A percentile compares a stretch with the other conserved stretches of the same genome.
phyloP scores from a whole-genome alignment of 2,329 filamentous ascomycete species.

The Chaetomiaceae sp. region DNA sequence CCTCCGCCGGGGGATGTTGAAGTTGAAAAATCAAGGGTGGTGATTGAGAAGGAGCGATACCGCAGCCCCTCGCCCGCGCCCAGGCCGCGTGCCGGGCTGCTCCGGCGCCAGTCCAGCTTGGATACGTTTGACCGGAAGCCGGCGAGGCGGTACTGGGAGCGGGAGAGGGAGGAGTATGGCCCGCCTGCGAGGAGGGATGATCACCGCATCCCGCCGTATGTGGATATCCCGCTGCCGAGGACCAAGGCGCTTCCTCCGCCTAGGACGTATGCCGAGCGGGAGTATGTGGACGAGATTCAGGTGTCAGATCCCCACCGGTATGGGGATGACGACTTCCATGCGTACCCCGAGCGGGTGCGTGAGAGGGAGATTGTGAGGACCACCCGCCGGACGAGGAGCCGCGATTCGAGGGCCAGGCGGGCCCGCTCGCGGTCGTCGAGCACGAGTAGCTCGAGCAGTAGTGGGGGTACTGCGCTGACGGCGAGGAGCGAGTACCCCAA shows the following conservation, averaged over 20 bases:
- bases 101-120: slow-evolving; percentile 81
- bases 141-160: slow-evolving; percentile 41
- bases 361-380: slow-evolving; percentile 57
- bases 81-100: slow-evolving; percentile 56
- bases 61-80: slow-evolving; percentile 48
- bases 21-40: slow-evolving; percentile 49
- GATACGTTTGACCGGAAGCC: slow-evolving; percentile 85
- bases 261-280: slow-evolving; percentile 51
- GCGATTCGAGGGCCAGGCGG: slow-evolving; percentile 32
- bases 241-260: slow-evolving; percentile 58
- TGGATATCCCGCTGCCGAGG: slow-evolving; percentile 66
- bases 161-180: slow-evolving; percentile 53
- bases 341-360: slow-evolving; percentile 52
- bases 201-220: slow-evolving; percentile 44
- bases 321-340: slow-evolving; percentile 68
- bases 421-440: slow-evolving; percentile 42
- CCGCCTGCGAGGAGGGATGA: slow-evolving; percentile 50
- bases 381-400: slow-evolving; percentile 41
- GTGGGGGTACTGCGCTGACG: slow-evolving; percentile 44
- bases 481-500: slow-evolving; percentile 65
- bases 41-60: slow-evolving; percentile 50
- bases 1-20: slow-evolving; percentile 40
- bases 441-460: slow-evolving; percentile 44
- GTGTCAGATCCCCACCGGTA: slow-evolving; percentile 64
- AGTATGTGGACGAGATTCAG: slow-evolving; percentile 61